Evolutionary conservation across 441 rosid genomes (phyloP), one percentile per base, ranked within the genome.

Genomic region (Iberis amara): DNA sequence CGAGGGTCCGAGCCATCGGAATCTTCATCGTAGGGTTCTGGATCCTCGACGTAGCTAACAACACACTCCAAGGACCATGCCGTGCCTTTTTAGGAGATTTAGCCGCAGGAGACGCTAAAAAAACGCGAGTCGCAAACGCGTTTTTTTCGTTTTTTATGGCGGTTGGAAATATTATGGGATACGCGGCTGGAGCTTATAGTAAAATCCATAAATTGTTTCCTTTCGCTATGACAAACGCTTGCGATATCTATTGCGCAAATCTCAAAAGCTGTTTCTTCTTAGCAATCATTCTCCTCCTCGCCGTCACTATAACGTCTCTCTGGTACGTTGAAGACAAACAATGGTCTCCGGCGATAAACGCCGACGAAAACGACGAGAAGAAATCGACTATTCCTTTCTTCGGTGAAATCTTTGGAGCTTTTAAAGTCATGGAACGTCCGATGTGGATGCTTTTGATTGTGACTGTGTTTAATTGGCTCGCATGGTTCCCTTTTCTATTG

Each of bases 11-110:
- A 0, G 95, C 97, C 35, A 77, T 89, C 1, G 81, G 39, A 3
- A 62, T 81, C 28, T 89, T 86, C 39, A 90, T 78, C 0, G 55
- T 83, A 26, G 97, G 97, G 4, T 89, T 89, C 59, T 89, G 97
- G 97, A 77, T 89, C 59, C 90, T 89, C 2, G 97, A 89, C 59
- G 95, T 89, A 0, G 97, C 97, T 3, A 89, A 89, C 76, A 89
- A 89, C 73, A 80, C 73, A 68, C 70, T 82, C 7, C 97, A 89
- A 56, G 97, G 95, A 2, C 97, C 97, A 0, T 85, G 95, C 69
- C 80, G 97, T 0, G 97, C 97, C 0, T 52, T 89, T 3, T 69
- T 89, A 4, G 97, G 95, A 7, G 97, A 89, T 52, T 73, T 89
- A 4, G 69, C 97, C 4, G 86, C 72, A 0, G 32, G 45, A 3